Evolutionary conservation across 169 alveolate genomes (phyloP).

Genomic region (Cryptosporidium ubiquitum): DNA sequence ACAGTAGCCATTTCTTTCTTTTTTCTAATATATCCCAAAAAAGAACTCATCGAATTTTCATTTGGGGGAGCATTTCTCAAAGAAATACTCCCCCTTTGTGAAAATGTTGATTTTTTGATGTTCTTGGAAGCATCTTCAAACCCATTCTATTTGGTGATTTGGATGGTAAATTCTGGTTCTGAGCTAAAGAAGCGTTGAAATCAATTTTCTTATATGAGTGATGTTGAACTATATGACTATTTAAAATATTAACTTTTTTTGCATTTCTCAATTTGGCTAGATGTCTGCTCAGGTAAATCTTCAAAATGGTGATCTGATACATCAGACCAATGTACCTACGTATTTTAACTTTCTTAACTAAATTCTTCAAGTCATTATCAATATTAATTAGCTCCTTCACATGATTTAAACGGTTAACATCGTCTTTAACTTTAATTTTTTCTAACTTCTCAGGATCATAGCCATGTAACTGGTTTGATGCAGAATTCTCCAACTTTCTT

Average conservation of each 20-base stretch:
- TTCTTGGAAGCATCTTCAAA: not conserved
- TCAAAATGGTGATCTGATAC: slow-evolving; percentile 5
- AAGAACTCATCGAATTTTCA: not conserved
- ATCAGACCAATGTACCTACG: slow-evolving; percentile 2
- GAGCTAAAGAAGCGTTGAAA: not conserved
- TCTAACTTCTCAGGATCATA: slow-evolving; percentile 4
- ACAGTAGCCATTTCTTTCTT: not conserved
- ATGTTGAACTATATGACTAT: not conserved
- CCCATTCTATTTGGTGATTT: not conserved
- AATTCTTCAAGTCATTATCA: not conserved
- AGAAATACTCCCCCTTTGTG: slow-evolving; percentile 44
- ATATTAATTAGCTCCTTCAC: slow-evolving; percentile 19
- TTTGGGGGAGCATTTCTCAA: slow-evolving; percentile 56
- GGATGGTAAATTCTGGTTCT: not conserved
- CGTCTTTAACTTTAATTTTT: slow-evolving; percentile 9
- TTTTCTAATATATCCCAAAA: not conserved
- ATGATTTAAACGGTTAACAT: not conserved
- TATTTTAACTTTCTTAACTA: slow-evolving; percentile 22
- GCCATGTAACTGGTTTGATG: not conserved
- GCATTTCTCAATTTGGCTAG: not conserved
- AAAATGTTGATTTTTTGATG: not conserved
- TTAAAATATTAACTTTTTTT: not conserved
- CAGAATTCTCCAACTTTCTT: not conserved
- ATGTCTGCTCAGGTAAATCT: slow-evolving; percentile 1
- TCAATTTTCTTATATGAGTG: not conserved